Evolutionary conservation across 495 filamentous ascomycete species (phyloP).

Genomic region (Daldinia decipiens): DNA sequence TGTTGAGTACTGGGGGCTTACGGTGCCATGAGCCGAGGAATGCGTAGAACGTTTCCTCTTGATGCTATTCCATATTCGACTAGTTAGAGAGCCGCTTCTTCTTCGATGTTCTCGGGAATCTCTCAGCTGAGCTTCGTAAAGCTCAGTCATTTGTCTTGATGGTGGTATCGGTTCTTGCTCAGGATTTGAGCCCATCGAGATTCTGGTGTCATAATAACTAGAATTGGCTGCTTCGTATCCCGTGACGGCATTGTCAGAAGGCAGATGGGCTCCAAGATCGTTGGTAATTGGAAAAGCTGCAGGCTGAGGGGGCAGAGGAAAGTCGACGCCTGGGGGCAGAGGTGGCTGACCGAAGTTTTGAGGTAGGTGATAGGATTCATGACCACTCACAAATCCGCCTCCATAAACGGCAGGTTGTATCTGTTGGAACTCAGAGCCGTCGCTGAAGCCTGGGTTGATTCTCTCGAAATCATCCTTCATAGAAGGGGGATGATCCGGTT

Average conservation of each 20-base stretch:
- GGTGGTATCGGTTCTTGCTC: conserved; percentile 36
- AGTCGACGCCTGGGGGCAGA: conserved; percentile 42
- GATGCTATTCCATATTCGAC: conserved; percentile 44
- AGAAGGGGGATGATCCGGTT: conserved; percentile 20
- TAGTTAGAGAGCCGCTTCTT: conserved; percentile 43
- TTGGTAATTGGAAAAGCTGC: conserved; percentile 27
- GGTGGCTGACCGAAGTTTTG: conserved; percentile 34
- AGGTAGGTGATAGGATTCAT: conserved; percentile 28
- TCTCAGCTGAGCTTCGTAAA: conserved; percentile 45
- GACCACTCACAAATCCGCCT: conserved; percentile 31
- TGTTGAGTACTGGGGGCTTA: conserved; percentile 31
- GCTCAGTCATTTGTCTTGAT: conserved; percentile 45
- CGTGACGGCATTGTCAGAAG: conserved; percentile 36
- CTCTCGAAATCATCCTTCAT: conserved; percentile 38
- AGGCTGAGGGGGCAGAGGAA: conserved; percentile 43
- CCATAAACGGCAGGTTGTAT: conserved; percentile 26
- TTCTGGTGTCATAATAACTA: conserved; percentile 50
- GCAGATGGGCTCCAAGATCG: conserved; percentile 23
- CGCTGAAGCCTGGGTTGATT: conserved; percentile 20
- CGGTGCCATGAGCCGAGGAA: conserved; percentile 32
- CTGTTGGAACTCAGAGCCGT: conserved; percentile 31
- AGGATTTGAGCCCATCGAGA: conserved; percentile 48
- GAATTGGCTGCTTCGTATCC: conserved; percentile 46
- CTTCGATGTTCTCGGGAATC: conserved; percentile 44
- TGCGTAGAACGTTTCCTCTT: conserved; percentile 47